Evolutionary conservation across 345 rosid genomes (phyloP).

Genomic region (Sisymbrium altissimum): DNA sequence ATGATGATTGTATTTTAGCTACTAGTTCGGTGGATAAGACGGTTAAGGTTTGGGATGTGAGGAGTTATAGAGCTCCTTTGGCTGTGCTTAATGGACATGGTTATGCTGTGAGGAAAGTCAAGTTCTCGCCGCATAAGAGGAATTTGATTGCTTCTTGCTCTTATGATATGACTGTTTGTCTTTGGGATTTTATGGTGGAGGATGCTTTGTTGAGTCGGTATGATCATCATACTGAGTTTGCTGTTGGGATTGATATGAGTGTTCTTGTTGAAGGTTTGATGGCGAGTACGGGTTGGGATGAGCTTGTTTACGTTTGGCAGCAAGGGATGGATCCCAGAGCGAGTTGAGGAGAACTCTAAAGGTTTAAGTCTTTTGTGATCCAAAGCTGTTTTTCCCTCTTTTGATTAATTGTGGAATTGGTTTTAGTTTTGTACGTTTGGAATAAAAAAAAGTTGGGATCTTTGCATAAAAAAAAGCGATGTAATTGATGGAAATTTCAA

Average conservation of each 20-base stretch:
- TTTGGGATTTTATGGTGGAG: constrained; percentile 89
- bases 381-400: not conserved
- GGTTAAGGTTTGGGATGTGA: constrained; percentile 78
- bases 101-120: constrained; percentile 79
- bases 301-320: constrained; percentile 88
- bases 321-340: constrained; percentile 91
- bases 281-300: constrained; percentile 97
- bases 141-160: constrained; percentile 77
- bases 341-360: constrained; percentile 32
- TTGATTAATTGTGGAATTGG: constrained; percentile 8
- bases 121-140: constrained; percentile 82
- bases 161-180: constrained; percentile 80
- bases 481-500: constrained; percentile 2
- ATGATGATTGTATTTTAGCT: constrained; percentile 79
- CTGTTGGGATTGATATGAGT: constrained; percentile 84
- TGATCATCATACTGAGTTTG: constrained; percentile 89
- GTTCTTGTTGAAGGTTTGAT: constrained; percentile 90
- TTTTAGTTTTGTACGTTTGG: not conserved
- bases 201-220: constrained; percentile 79
- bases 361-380: constrained; percentile 10
- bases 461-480: not conserved
- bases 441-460: constrained; percentile 20
- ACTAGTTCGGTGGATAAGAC: constrained; percentile 77
- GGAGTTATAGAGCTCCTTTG: constrained; percentile 68
- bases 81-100: constrained; percentile 78